Evolutionary conservation across 164 flowering plant species (phyloP).

Genomic region (Hamamelis virginiana): DNA sequence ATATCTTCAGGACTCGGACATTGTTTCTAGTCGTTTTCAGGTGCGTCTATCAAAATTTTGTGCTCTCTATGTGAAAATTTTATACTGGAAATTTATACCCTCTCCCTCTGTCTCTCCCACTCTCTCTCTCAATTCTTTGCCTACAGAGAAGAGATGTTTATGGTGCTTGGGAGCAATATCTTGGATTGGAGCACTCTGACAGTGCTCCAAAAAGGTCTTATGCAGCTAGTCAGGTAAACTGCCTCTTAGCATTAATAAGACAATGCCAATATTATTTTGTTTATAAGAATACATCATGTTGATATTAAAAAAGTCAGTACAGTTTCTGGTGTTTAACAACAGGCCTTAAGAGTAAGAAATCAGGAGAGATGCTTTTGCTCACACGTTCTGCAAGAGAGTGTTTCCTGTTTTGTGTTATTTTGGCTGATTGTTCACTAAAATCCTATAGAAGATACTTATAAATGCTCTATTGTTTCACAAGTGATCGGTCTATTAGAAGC

Average conservation of each 20-base stretch:
- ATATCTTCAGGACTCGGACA: slow-evolving; percentile 75
- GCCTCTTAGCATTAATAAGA: not conserved
- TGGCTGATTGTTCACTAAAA: too few relatives aligned
- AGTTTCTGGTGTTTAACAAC: not conserved
- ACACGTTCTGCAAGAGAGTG: too few relatives aligned
- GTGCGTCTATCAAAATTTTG: slow-evolving; percentile 22
- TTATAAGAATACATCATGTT: not conserved
- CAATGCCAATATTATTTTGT: too few relatives aligned
- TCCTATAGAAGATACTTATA: too few relatives aligned
- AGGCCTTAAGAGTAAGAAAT: too few relatives aligned
- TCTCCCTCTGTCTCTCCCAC: not conserved
- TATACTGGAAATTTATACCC: too few relatives aligned
- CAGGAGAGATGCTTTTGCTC: too few relatives aligned
- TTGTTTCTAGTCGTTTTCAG: slow-evolving; percentile 86
- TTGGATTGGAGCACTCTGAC: slow-evolving; percentile 95
- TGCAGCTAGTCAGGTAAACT: slow-evolving; percentile 74
- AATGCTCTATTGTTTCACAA: too few relatives aligned
- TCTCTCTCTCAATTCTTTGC: not conserved
- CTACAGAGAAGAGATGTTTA: slow-evolving; percentile 88
- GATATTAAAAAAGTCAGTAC: not conserved
- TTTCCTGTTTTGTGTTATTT: too few relatives aligned
- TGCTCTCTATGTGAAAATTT: not conserved
- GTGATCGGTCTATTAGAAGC: too few relatives aligned
- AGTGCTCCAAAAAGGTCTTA: slow-evolving; percentile 87
- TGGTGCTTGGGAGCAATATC: slow-evolving; percentile 99